Evolutionary conservation across 768 basidiomycete genomes (phyloP).

Genomic region (Pleurotus sapidus): DNA sequence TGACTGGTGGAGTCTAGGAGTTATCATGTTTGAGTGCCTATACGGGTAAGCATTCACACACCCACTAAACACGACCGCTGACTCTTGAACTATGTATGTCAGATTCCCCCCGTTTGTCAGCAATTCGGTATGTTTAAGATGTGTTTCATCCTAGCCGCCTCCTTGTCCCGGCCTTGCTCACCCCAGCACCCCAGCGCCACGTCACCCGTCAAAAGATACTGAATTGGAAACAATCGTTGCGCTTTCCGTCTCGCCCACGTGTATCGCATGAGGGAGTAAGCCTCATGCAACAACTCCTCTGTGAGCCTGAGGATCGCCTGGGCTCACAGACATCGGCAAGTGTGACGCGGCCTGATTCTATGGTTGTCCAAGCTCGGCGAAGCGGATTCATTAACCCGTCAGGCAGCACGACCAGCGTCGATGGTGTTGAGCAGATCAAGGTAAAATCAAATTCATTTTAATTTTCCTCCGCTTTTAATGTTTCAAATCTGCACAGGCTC

Average conservation of each 20-base stretch:
- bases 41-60: constrained; percentile 63
- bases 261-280: constrained; percentile 86
- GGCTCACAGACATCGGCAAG: constrained; percentile 72
- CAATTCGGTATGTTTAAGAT: constrained; percentile 65
- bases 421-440: constrained; percentile 92
- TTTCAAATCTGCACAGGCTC: constrained; percentile 45
- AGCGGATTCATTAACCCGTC: constrained; percentile 62
- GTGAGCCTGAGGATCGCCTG: constrained; percentile 93
- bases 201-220: constrained; percentile 96
- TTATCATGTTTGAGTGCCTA: constrained; percentile 95
- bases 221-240: constrained; percentile 88
- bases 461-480: not conserved
- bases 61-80: constrained; percentile 10
- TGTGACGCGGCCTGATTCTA: constrained; percentile 72
- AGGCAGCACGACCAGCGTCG: constrained; percentile 50
- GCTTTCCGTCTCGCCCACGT: constrained; percentile 79
- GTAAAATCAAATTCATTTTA: constrained; percentile 31
- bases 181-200: constrained; percentile 58
- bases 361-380: constrained; percentile 70
- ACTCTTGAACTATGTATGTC: constrained; percentile 7
- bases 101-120: constrained; percentile 97
- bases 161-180: constrained; percentile 14
- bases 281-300: constrained; percentile 86
- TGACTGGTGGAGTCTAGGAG: constrained; percentile 98
- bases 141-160: constrained; percentile 11